Conservation (phyloP, 495 filamentous ascomycete genomes). For the Tuber aestivum region DNA sequence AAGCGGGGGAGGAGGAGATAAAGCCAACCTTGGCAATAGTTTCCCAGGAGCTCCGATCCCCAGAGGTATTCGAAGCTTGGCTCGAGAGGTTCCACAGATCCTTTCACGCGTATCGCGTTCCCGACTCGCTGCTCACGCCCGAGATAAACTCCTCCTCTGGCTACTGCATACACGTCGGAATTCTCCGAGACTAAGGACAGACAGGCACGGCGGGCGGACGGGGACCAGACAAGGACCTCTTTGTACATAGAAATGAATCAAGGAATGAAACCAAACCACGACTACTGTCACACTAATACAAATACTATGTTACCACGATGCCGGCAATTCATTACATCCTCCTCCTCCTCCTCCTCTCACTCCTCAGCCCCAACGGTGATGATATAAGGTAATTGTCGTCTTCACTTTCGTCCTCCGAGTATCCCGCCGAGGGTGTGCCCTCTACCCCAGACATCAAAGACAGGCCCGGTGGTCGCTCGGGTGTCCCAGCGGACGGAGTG, state of each 20-base stretch:
- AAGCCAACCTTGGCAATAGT: conserved; percentile 62
- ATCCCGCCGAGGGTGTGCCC: conserved; percentile 14
- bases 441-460: conserved; percentile 29
- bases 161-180: conserved; percentile 34
- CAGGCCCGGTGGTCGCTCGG: conserved; percentile 11
- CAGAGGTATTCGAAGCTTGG: conserved; percentile 81
- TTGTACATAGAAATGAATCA: not conserved
- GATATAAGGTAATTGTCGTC: conserved; percentile 11
- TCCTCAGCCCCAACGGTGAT: conserved; percentile 17
- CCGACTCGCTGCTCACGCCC: conserved; percentile 53
- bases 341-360: conserved; percentile 3
- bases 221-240: not conserved
- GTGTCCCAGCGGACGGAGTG: conserved; percentile 22
- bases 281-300: conserved; percentile 1
- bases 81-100: conserved; percentile 56
- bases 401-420: conserved; percentile 19
- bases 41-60: conserved; percentile 77
- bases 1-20: not conserved
- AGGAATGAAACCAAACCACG: not conserved
- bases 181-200: conserved; percentile 16
- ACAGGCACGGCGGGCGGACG: not conserved
- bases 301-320: conserved; percentile 7
- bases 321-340: conserved; percentile 14
- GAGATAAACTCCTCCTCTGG: conserved; percentile 50
- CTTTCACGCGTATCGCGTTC: conserved; percentile 75